Percentiles rank a stretch among this genome's conserved stretches.
These are phyloP conservation scores for Candida alai DNA, from an alignment of 805 yeast genomes.

Conservation along the genomic window DNA sequence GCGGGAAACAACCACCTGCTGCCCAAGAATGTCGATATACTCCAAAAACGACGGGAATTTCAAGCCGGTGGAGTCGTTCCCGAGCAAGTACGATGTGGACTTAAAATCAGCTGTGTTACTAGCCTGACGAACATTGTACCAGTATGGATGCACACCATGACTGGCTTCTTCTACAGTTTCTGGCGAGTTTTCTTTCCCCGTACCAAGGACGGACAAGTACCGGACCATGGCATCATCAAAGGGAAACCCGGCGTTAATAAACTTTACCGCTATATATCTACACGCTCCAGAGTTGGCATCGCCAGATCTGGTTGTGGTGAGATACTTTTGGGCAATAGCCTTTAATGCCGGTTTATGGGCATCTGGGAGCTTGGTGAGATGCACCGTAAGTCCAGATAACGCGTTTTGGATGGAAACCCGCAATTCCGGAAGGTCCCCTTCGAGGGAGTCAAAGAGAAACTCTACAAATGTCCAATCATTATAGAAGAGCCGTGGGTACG, in stretches of 20 bases:
- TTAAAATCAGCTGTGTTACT: conserved; percentile 41
- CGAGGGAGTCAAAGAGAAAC: conserved; percentile 68
- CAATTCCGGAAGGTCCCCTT: conserved; percentile 59
- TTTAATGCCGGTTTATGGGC: conserved; percentile 42
- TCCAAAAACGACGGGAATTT: conserved; percentile 54
- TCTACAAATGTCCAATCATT: conserved; percentile 50
- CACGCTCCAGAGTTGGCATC: conserved; percentile 41
- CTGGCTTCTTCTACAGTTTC: conserved; percentile 78
- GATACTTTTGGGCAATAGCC: conserved; percentile 27
- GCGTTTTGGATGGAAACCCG: conserved; percentile 70
- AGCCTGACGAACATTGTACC: conserved; percentile 56
- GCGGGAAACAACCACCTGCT: conserved; percentile 19
- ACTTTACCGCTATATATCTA: conserved; percentile 64
- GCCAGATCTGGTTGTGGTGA: conserved; percentile 15
- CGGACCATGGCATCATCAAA: conserved; percentile 69
- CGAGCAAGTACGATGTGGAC: conserved; percentile 43
- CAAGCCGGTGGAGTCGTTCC: conserved; percentile 32
- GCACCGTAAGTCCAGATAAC: conserved; percentile 53
- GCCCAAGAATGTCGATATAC: conserved; percentile 24
- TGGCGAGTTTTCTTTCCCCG: conserved; percentile 52
- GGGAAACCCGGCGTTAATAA: conserved; percentile 56
- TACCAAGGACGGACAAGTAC: conserved; percentile 61
- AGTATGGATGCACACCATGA: conserved; percentile 79
- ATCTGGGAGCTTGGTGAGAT: conserved; percentile 38
- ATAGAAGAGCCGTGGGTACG: conserved; percentile 38